Base-by-base conservation (phyloP, 1,284 basidiomycete genomes). In the Prillingera fragicola region DNA sequence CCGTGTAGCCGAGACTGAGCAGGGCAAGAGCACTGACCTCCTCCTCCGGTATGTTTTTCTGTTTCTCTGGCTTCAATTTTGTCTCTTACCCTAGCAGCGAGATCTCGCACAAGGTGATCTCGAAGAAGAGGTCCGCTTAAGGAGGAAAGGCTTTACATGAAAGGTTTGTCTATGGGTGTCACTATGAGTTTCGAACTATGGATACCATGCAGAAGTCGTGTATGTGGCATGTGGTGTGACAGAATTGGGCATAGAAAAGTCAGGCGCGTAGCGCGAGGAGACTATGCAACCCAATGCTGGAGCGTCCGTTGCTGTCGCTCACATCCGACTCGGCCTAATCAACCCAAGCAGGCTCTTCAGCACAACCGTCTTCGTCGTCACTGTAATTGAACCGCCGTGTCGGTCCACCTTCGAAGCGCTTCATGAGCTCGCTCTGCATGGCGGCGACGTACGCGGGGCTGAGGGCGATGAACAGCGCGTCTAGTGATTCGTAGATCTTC, bases 391-490 rank as follows among this genome's bases (percentile, higher is more conserved):
- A 35, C 8, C 52, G 31, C 7, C 19, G 12, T n/a, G 29, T 31
- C 8, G 26, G 17, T 4, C 41, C 48, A 8, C 42, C 50, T 21
- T 51, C 57, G 32, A 69, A 65, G 24, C 66, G 54, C 40, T 52
- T 52, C 35, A 43, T 35, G 7, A 69, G 55, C 43, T 65, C 66
- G 10, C 27, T 23, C 23, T 58, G 55, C 66, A 69, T 69, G 8
- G 63, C 62, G 8, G 40, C 37, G 13, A 60, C 60, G 45, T 69
- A 69, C 5, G 45, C 49, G 4, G 56, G 58, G 29, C 59, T 62
- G 12, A 59, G 33, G 10, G 57, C 65, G 23, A 69, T 69, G 34
- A 69, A 49, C 9, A 69, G 50, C 10, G 63, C 54, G 41, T 69
- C 66, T 26, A 69, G 51, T 0, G 54, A 54, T 41, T 69, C 66